phyloP scores from a whole-genome alignment of 2,329 filamentous ascomycete species.

The Penicillium sp. region DNA sequence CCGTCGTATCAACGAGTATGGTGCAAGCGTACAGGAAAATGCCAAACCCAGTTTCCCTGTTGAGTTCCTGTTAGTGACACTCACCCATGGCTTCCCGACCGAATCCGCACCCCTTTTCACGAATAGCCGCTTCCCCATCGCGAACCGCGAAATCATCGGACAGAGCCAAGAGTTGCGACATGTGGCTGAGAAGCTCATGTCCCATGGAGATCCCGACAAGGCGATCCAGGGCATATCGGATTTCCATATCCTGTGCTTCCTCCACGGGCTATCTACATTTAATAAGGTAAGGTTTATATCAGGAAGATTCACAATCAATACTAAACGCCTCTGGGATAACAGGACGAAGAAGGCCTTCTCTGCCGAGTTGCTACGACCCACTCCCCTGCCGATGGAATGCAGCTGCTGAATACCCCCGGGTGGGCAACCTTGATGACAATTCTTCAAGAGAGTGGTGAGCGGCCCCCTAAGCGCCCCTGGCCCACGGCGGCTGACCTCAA shows the following conservation, averaged over 20 bases:
- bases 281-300: slow-evolving; percentile 67
- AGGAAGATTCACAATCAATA: slow-evolving; percentile 2
- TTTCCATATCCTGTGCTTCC: slow-evolving; percentile 90
- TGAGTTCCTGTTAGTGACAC: slow-evolving; percentile 91
- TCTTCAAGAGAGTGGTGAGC: slow-evolving; percentile 96
- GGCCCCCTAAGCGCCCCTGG: slow-evolving; percentile 72
- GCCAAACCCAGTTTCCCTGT: slow-evolving; percentile 95
- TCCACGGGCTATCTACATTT: slow-evolving; percentile 77
- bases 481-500: slow-evolving; percentile 42
- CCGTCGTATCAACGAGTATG: slow-evolving; percentile 92
- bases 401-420: slow-evolving; percentile 81
- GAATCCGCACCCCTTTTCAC: slow-evolving; percentile 75
- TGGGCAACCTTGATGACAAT: slow-evolving; percentile 95
- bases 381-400: slow-evolving; percentile 76
- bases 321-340: slow-evolving; percentile 12
- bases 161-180: slow-evolving; percentile 77
- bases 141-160: slow-evolving; percentile 85
- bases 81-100: slow-evolving; percentile 94
- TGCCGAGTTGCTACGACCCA: slow-evolving; percentile 81
- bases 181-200: slow-evolving; percentile 68
- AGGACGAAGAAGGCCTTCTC: slow-evolving; percentile 88
- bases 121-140: slow-evolving; percentile 74
- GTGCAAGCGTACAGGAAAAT: slow-evolving; percentile 93
- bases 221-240: slow-evolving; percentile 75
- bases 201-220: slow-evolving; percentile 61